These are phyloP conservation scores for Cynara cardunculus DNA, from an alignment of 129 eudicot species.

Conservation along the genomic window DNA sequence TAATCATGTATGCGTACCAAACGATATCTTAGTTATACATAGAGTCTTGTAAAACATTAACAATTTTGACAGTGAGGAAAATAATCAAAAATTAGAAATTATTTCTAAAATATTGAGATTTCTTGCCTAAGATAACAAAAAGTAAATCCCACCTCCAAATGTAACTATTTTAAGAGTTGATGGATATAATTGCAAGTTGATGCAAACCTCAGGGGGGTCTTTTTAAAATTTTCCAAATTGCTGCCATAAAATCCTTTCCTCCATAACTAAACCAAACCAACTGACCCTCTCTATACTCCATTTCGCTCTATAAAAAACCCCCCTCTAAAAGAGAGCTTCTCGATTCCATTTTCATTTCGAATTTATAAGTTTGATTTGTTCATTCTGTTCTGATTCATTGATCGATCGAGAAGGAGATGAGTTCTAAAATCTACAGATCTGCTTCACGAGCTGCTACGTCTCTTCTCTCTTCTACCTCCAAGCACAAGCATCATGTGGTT, in stretches of 20 bases:
- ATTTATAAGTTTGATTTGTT: background rate
- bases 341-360: background rate
- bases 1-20: background rate
- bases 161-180: background rate
- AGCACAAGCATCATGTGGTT: slow-evolving; percentile 45
- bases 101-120: background rate
- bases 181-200: background rate
- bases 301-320: slow-evolving; percentile 6
- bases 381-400: background rate
- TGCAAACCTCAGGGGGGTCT: background rate
- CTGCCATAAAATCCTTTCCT: background rate
- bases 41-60: background rate
- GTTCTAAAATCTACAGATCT: slow-evolving; percentile 66
- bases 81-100: background rate
- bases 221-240: background rate
- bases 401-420: slow-evolving; percentile 40
- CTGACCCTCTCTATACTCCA: background rate
- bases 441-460: slow-evolving; percentile 68
- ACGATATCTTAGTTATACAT: too few species aligned
- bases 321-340: background rate
- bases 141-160: background rate
- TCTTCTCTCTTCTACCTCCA: slow-evolving; percentile 64
- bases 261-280: slow-evolving; percentile 13
- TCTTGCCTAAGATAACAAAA: background rate
- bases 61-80: background rate